A percentile compares a stretch with the other conserved stretches of the same genome.
These are phyloP conservation scores for Mycena pura DNA, from an alignment of 768 basidiomycete species.

Conservation along the genomic window DNA sequence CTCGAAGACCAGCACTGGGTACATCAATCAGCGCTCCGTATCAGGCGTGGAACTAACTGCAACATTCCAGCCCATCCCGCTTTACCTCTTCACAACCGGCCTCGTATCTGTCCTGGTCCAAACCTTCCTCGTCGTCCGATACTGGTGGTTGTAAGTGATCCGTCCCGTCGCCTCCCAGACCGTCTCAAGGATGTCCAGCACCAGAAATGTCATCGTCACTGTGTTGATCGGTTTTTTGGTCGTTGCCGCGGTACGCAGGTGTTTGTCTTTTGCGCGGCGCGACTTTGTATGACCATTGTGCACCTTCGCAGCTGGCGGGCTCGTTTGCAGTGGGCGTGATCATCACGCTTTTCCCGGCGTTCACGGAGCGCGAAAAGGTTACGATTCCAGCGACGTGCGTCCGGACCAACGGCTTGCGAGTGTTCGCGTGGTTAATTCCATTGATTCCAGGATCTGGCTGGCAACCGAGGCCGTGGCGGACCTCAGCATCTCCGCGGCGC, in stretches of 20 bases:
- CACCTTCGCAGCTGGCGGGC: conserved; percentile 1
- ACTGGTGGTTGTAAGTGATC: conserved; percentile 10
- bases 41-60: conserved; percentile 7
- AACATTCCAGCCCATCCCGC: conserved; percentile 10
- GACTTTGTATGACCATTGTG: conserved; percentile 1
- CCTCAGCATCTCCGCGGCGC: conserved; percentile 13
- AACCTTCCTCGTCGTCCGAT: conserved; percentile 15
- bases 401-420: neutral
- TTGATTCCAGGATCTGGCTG: conserved; percentile 11
- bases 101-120: conserved; percentile 8
- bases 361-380: conserved; percentile 5
- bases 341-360: conserved; percentile 3
- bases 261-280: conserved; percentile 1
- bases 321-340: too few relatives aligned
- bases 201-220: conserved; percentile 15
- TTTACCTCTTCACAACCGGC: conserved; percentile 14
- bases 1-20: conserved; percentile 13
- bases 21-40: neutral
- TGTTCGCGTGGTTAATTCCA: neutral
- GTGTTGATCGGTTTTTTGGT: conserved; percentile 2
- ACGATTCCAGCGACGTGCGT: conserved; percentile 14
- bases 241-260: conserved; percentile 10
- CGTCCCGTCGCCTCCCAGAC: neutral
- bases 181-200: conserved; percentile 6
- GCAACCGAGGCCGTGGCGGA: conserved; percentile 6